Evolutionary conservation across 2,329 filamentous ascomycete genomes (phyloP), one percentile per base, ranked within the genome.

Genomic region (Neonectria coccinea): DNA sequence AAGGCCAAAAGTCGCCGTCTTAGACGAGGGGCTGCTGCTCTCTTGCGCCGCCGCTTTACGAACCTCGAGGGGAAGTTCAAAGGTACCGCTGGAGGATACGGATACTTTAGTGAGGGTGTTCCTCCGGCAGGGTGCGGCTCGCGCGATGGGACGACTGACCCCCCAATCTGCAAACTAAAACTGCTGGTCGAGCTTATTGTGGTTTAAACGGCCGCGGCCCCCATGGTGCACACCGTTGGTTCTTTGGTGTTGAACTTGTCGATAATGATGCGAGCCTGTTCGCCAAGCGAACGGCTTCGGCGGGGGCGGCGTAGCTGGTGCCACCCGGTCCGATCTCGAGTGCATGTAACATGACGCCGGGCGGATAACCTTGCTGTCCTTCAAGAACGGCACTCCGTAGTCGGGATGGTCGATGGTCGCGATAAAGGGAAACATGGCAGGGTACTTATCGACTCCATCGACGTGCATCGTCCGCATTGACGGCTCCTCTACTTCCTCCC

Each of bases 91-190:
- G 7, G 9, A 10, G 27, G 27, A 8, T 39, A 39, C 36, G 36
- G 25, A 27, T 50, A 50, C 47, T 50, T 50, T 50, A 27, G 25
- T 18, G 10, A 51, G 48, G 48, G 48, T 33, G 48, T 33, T 42
- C 10, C 39, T 42, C n/a, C n/a, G 11, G 27, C 29, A 29, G 41
- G 45, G 29, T 53, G 59, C 53, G 42, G 42, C 45, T 36, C 18
- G 59, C 59, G 42, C 31, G 42, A 54, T 54, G 60, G 60, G 54
- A 58, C 54, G 48, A 48, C 39, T 25, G 47, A 31, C n/a, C 54
- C 54, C 48, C 54, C 60, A 47, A 50, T 53, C 60, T 63, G 53
- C 54, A 62, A 52, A 53, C 59, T 57, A 57, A 53, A 29, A 18
- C 29, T 50, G 53, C 31, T 62, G 59, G 53, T 42, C 36, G 41